These are phyloP conservation scores for Aureobasidium sp. DNA, from an alignment of 2,329 filamentous ascomycete genomes.

Conservation along the genomic window DNA sequence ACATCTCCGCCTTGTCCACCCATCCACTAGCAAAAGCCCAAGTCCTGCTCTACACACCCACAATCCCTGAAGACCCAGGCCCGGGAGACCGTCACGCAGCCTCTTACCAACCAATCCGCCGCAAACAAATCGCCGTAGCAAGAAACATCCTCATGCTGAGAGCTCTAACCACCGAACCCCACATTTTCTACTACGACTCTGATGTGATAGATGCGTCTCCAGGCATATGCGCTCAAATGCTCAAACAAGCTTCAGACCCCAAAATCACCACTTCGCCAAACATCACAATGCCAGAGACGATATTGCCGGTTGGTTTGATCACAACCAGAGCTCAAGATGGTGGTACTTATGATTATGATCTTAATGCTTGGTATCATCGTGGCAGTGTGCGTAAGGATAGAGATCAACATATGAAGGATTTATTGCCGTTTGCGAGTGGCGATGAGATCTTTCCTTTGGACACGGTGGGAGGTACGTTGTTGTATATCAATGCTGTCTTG, in stretches of 20 bases:
- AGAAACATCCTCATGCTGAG: background rate
- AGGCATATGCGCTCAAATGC: background rate
- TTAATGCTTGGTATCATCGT: background rate
- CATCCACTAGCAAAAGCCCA: background rate
- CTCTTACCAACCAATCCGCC: background rate
- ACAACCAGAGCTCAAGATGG: background rate
- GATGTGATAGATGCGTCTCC: background rate
- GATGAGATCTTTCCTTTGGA: conserved; percentile 27
- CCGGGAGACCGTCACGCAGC: background rate
- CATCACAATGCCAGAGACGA: background rate
- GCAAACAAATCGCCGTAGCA: background rate
- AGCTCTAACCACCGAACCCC: background rate
- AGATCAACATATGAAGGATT: conserved; percentile 1
- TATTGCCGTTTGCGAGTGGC: conserved; percentile 20
- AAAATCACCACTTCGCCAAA: background rate
- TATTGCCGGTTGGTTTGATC: background rate
- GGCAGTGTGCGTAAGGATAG: background rate
- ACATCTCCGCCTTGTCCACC: background rate
- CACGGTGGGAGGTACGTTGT: conserved; percentile 28
- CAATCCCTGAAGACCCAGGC: background rate
- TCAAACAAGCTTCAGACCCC: background rate
- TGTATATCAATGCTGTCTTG: conserved; percentile 27
- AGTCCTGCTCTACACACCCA: background rate
- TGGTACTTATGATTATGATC: background rate
- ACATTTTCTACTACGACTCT: conserved; percentile 1